A percentile compares a stretch with the other conserved stretches of the same genome.
Conservation (phyloP, 352 stramenopile genomes). For the Phytophthora vignae region DNA sequence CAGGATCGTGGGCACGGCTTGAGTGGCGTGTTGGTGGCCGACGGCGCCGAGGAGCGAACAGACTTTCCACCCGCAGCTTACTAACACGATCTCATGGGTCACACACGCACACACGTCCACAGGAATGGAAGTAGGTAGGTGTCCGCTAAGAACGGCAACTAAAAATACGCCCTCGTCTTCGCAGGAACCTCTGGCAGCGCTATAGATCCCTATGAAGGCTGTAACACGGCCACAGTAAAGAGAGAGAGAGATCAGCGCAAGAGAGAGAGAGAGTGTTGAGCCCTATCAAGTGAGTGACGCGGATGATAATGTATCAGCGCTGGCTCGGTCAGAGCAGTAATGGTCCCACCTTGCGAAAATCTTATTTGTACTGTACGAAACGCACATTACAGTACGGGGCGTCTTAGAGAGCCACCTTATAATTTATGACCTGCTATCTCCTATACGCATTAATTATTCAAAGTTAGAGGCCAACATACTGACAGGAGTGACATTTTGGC, state of each 20-base stretch:
- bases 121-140: not conserved
- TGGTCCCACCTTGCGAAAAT: slow-evolving; percentile 26
- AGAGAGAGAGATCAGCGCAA: not conserved
- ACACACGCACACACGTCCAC: not conserved
- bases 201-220: not conserved
- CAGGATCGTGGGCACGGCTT: not conserved
- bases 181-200: not conserved
- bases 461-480: too few relatives aligned
- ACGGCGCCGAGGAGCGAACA: not conserved
- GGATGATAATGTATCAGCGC: not conserved
- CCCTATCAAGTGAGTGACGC: not conserved
- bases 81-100: not conserved
- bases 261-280: not conserved
- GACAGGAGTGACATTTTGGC: too few relatives aligned
- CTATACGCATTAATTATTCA: too few relatives aligned
- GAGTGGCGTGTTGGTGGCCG: slow-evolving; percentile 1
- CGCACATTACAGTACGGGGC: too few relatives aligned
- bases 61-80: slow-evolving; percentile 24
- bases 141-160: slow-evolving; percentile 4
- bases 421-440: too few relatives aligned
- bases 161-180: slow-evolving; percentile 34
- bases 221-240: slow-evolving; percentile 6
- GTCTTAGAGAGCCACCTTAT: too few relatives aligned
- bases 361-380: slow-evolving; percentile 26
- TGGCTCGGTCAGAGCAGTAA: slow-evolving; percentile 14